A percentile compares a stretch with the other conserved stretches of the same genome.
These are phyloP conservation scores for Yamadazyma phyllophila DNA, from an alignment of 805 yeast species.

Conservation along the genomic window DNA sequence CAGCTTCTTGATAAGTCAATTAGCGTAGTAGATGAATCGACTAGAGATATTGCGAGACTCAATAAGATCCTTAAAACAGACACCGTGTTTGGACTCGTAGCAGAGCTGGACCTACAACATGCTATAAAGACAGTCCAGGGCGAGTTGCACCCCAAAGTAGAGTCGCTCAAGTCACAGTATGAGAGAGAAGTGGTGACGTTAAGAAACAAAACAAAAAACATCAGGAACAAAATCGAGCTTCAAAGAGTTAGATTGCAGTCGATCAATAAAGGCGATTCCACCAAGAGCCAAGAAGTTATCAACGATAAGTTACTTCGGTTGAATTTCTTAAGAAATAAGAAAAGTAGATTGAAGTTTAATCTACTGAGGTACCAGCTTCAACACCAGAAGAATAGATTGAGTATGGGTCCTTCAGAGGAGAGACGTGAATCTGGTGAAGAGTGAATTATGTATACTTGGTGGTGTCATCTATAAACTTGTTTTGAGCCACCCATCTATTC, in stretches of 20 bases:
- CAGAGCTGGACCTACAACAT: slow-evolving; percentile 44
- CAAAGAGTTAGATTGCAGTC: slow-evolving; percentile 36
- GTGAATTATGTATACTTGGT: no score
- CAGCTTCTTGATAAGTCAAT: slow-evolving; percentile 32
- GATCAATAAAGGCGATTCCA: slow-evolving; percentile 4
- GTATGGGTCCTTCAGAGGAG: not conserved
- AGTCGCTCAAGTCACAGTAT: slow-evolving; percentile 26
- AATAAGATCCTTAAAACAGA: slow-evolving; percentile 41
- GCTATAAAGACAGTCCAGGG: slow-evolving; percentile 37
- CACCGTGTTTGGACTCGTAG: slow-evolving; percentile 50
- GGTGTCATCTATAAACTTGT: no score
- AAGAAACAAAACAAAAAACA: slow-evolving; percentile 28
- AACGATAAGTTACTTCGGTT: slow-evolving; percentile 37
- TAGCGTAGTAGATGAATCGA: slow-evolving; percentile 30
- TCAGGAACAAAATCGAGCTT: slow-evolving; percentile 38
- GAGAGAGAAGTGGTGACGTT: slow-evolving; percentile 32
- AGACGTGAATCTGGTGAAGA: not conserved
- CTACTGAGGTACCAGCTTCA: slow-evolving; percentile 24
- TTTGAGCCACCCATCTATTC: not conserved
- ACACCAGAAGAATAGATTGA: slow-evolving; percentile 13
- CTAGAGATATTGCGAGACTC: slow-evolving; percentile 40
- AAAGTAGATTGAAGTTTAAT: slow-evolving; percentile 42
- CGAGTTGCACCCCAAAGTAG: slow-evolving; percentile 44
- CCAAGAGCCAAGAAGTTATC: slow-evolving; percentile 15
- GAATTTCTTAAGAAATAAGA: slow-evolving; percentile 40